These are phyloP conservation scores for Rhododendron williamsianum DNA, from an alignment of 148 eudicot genomes.

Conservation along the genomic window DNA sequence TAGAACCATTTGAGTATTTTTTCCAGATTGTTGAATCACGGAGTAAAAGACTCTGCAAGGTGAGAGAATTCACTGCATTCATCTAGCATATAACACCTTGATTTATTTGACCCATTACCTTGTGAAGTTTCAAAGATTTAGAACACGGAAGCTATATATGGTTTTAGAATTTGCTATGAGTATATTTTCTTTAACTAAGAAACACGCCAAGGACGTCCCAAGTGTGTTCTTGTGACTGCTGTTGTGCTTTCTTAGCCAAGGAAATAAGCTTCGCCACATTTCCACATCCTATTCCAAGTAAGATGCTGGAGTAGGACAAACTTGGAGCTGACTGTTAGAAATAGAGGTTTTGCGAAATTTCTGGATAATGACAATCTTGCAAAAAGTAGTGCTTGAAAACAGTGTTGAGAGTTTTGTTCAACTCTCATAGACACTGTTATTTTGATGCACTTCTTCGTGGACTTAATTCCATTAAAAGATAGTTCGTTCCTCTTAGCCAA, in stretches of 20 bases:
- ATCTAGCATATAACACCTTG: not conserved
- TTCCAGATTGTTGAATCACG: not conserved
- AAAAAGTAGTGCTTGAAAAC: not conserved
- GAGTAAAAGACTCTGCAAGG: not conserved
- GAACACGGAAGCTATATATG: not conserved
- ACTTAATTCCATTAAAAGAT: conserved; percentile 37
- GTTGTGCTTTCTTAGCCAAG: conserved; percentile 4
- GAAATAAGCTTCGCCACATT: not conserved
- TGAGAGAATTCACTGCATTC: not conserved
- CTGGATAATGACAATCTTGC: not conserved
- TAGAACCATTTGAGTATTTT: not conserved
- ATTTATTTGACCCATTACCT: not conserved
- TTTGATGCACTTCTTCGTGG: not conserved
- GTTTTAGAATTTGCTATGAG: not conserved
- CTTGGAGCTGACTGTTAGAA: not conserved
- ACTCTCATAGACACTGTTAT: not conserved
- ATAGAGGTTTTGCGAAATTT: not conserved
- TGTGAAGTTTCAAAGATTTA: not conserved
- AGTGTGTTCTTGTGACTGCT: not conserved
- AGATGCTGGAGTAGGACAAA: not conserved
- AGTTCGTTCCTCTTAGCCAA: conserved; percentile 27
- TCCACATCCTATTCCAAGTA: not conserved
- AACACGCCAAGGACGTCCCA: not conserved
- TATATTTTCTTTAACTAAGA: not conserved
- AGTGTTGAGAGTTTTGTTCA: not conserved